Evolutionary conservation across 208 protist species (phyloP), one percentile per base, ranked within the genome.

Genomic region (Acanthamoeba healyi): DNA sequence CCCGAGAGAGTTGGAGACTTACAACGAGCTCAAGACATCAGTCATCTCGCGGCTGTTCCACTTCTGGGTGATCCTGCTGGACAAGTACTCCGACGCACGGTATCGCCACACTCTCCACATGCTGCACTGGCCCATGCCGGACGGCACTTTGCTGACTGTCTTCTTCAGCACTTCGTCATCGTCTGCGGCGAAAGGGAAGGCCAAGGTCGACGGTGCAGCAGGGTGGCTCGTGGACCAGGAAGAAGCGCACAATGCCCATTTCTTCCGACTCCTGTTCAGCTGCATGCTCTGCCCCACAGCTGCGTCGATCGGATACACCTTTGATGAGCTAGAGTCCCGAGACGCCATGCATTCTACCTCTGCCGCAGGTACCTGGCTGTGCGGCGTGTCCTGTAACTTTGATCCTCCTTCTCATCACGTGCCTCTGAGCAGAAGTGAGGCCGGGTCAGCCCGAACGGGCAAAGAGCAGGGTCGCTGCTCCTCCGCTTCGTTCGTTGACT

Each of bases 31-130:
- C 22, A 97, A 97, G 46, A 95, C 81, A 12, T 34, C 40, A 26
- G 81, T 94, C 19, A 89, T 96, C 12, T 72, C 72, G 15, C 81
- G 94, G 67, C n/a, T 97, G 26, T 93, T 96, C 49, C 87, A 92
- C 24, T 81, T 97, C 26, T 94, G 94, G 34, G 72, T 79, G 10
- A 44, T 97, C 24, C 65, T 97, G 26, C 42, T 96, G 0, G 96
- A 97, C 26, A 95, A 94, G 67, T 96, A 92, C 56, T 72, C 89
- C 17, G 72, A 51, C 19, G 46, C 36, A 34, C 38, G 46, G 36
- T 56, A 24, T 54, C 15, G 26, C 40, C 24, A 3, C 26, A 84
- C 17, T 6, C 22, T 26, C 36, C 36, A 49, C 24, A 0, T 79
- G 12, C 36, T 79, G 70, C 40, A 1, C 65, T 74, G 15, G 49